Base-by-base conservation (phyloP, 2,329 filamentous ascomycete genomes). In the Trichocomaceae sp. region DNA sequence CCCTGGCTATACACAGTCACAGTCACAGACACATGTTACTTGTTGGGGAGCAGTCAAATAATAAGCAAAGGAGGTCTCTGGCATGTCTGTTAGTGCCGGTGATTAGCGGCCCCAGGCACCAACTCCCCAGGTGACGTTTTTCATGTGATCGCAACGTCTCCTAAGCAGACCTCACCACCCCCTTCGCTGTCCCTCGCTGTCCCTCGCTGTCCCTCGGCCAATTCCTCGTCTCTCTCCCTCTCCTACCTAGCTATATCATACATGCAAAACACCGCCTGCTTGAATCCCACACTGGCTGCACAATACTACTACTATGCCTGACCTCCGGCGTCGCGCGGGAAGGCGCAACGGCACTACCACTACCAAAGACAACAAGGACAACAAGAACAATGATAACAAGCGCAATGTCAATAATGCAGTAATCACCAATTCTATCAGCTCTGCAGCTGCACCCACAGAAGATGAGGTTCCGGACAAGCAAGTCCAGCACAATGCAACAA, bases 321-420 rank as follows among this genome's bases (percentile, higher is more conserved):
- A 71, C 61, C 64, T 76, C 58, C 72, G 75, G 59, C 72, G 71
- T 61, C 74, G 74, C 58, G 61, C 70, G 56, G 66, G 61, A 61
- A 65, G 72, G 60, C 58, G 59, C 54, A 55, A 54, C 37, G 55
- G 50, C 31, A 53, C 62, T 29, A 47, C 49, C 35, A 50, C n/a
- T n/a, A n/a, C n/a, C n/a, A n/a, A n/a, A n/a, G n/a, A 61, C 51
- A 50, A 53, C 50, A 60, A 35, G 12, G 15, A 58, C 52, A 2
- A 42, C 31, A 35, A 58, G 50, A 2, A 52, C 13, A 39, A 47
- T 5, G 23, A n/a, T n/a, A n/a, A n/a, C n/a, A n/a, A n/a, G n/a
- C n/a, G n/a, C n/a, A n/a, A n/a, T n/a, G n/a, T n/a, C n/a, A n/a
- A n/a, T n/a, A n/a, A n/a, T n/a, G n/a, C n/a, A n/a, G n/a, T n/a